Evolutionary conservation across 495 filamentous ascomycete genomes (phyloP).

Genomic region (Chaetomium cochliodes): DNA sequence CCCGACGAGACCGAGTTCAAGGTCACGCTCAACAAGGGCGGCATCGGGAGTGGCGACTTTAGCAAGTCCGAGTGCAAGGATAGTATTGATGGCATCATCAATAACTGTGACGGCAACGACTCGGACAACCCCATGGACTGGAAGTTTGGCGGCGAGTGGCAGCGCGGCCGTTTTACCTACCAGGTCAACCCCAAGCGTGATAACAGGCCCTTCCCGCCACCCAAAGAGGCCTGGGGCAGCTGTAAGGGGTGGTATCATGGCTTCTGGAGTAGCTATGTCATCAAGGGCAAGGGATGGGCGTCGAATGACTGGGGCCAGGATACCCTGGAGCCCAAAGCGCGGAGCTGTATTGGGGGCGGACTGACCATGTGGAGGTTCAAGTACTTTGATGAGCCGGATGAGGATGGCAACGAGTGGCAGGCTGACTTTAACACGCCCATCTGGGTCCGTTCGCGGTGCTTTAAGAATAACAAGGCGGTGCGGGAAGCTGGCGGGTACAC

Average conservation of each 20-base stretch:
- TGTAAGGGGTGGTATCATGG: constrained; percentile 24
- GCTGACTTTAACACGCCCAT: constrained; percentile 15
- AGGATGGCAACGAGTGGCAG: constrained; percentile 17
- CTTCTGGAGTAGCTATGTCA: constrained; percentile 12
- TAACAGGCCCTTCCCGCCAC: not conserved
- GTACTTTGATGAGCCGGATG: constrained; percentile 25
- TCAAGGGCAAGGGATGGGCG: constrained; percentile 18
- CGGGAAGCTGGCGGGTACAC: constrained; percentile 5
- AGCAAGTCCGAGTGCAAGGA: constrained; percentile 24
- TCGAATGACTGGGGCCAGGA: constrained; percentile 22
- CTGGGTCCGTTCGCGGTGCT: constrained; percentile 8
- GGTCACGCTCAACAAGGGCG: constrained; percentile 15
- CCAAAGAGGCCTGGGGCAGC: constrained; percentile 18
- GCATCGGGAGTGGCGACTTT: constrained; percentile 1
- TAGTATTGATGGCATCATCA: constrained; percentile 21
- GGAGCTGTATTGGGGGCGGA: constrained; percentile 24
- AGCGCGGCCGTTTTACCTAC: constrained; percentile 24
- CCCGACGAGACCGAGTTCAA: constrained; percentile 26
- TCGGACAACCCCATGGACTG: constrained; percentile 38
- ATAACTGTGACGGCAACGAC: constrained; percentile 39
- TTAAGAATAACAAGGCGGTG: constrained; percentile 16
- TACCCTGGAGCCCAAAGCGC: constrained; percentile 3
- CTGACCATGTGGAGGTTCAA: constrained; percentile 25
- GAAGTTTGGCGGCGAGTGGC: constrained; percentile 38
- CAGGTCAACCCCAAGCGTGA: constrained; percentile 23